Percentiles rank a stretch among this genome's conserved stretches.
phyloP scores from a whole-genome alignment of 2,329 filamentous ascomycete genomes.

The Diaporthe sp. region DNA sequence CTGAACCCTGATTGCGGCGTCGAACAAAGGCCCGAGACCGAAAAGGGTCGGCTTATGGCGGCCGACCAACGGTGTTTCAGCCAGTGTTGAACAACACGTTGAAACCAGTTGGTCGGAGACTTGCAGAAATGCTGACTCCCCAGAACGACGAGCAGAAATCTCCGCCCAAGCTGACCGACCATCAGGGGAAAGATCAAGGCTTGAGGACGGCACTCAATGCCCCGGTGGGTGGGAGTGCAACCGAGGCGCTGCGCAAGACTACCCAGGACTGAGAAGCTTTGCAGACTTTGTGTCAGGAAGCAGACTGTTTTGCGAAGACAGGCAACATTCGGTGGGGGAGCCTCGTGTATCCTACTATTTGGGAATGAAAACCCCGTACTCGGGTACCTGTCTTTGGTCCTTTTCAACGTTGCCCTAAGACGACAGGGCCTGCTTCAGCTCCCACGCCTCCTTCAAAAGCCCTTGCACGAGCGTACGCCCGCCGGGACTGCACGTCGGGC shows the following conservation, averaged over 20 bases:
- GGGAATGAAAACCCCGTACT: not conserved
- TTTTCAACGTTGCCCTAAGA: not conserved
- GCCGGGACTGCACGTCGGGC: not conserved
- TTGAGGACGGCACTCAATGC: not conserved
- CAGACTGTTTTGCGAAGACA: not conserved
- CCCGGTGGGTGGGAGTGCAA: not conserved
- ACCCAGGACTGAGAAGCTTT: not conserved
- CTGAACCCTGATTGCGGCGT: constrained; percentile 14
- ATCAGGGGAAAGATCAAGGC: not conserved
- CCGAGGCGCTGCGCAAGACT: not conserved
- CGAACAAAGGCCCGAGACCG: constrained; percentile 15
- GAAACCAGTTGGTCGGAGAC: constrained; percentile 15
- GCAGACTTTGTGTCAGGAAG: not conserved
- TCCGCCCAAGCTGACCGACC: not conserved
- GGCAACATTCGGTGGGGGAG: not conserved
- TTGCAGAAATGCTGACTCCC: constrained; percentile 1
- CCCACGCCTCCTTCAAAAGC: too few species aligned
- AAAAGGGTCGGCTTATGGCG: constrained; percentile 12
- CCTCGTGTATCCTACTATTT: not conserved
- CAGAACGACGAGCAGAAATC: not conserved
- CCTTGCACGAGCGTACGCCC: not conserved
- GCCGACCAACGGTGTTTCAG: constrained; percentile 26
- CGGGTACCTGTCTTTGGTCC: not conserved
- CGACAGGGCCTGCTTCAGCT: not conserved
- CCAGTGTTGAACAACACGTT: constrained; percentile 20